phyloP scores from a whole-genome alignment of 805 yeast species.

The Wickerhamiella galacta region DNA sequence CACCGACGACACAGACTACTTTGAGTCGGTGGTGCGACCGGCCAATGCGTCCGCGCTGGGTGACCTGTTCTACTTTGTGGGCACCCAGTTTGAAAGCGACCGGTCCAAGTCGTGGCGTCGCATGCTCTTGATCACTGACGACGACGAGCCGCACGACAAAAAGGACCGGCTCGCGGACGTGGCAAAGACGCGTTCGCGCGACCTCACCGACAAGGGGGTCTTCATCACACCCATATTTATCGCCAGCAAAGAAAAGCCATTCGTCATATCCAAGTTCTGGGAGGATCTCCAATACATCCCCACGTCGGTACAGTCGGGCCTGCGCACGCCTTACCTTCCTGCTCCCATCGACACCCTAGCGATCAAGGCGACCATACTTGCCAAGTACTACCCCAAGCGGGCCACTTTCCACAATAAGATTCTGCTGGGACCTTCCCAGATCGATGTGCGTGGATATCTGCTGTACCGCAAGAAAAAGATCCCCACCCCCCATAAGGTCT shows the following conservation, averaged over 20 bases:
- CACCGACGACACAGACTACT: slow-evolving; percentile 1
- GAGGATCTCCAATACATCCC: slow-evolving; percentile 3
- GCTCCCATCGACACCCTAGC: slow-evolving; percentile 3
- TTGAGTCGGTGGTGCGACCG: slow-evolving; percentile 1
- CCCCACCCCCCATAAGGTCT: slow-evolving; percentile 34
- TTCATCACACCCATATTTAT: slow-evolving; percentile 12
- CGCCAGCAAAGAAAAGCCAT: background rate
- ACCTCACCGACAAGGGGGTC: slow-evolving; percentile 11
- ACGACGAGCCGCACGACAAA: slow-evolving; percentile 9
- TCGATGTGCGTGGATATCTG: slow-evolving; percentile 59
- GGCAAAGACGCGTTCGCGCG: slow-evolving; percentile 15
- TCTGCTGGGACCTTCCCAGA: slow-evolving; percentile 15
- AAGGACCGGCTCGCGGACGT: slow-evolving; percentile 4
- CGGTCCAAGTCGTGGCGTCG: slow-evolving; percentile 8
- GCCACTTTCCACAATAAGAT: slow-evolving; percentile 6
- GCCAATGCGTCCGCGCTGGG: slow-evolving; percentile 3
- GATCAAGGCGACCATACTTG: slow-evolving; percentile 5
- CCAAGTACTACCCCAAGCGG: slow-evolving; percentile 7
- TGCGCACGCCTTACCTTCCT: background rate
- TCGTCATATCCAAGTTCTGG: slow-evolving; percentile 12
- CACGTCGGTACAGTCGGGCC: background rate
- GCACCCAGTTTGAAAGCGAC: slow-evolving; percentile 7
- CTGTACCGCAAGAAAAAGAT: slow-evolving; percentile 40
- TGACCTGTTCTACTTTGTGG: slow-evolving; percentile 5
- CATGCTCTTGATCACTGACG: slow-evolving; percentile 10